Evolutionary conservation across 306 rosid genomes (phyloP), one percentile per base, ranked within the genome.

Genomic region (Dalbergia cultrata): DNA sequence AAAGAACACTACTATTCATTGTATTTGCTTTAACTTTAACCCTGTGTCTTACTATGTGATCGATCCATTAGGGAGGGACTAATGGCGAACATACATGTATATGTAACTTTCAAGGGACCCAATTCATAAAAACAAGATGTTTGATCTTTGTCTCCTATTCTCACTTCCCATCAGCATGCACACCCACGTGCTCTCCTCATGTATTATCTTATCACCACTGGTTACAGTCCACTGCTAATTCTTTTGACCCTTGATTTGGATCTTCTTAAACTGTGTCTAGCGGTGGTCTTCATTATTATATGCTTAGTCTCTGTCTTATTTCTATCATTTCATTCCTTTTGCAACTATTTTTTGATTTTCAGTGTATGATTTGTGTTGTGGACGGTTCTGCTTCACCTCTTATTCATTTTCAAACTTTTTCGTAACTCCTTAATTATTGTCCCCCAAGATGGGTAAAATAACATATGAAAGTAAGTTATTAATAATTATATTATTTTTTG

Each of bases 241-340:
- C 66, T 75, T 75, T 87, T 91, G 93, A 89, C 93, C 76, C 86
- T 81, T 84, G 22, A 58, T 79, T 86, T 87, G 93, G 85, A 82
- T 87, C 67, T 80, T 84, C 16, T 12, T n/a, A 19, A 76, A 10
- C 14, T 8, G 8, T 8, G 9, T 71, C 21, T 26, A 63, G 16
- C 9, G 41, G 80, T 76, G 83, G 79, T 87, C 84, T 80, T 83
- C 53, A 7, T 75, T 31, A 19, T 22, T 54, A 26, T 26, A 26
- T 74, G 50, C 45, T 77, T 71, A 18, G 80, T 68, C 72, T 41
- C 49, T 79, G 19, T 71, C 79, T 53, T 37, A 50, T 19, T 59
- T 49, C 14, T 18, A 60, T 49, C 57, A 16, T 10, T 14, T 74
- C 39, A 41, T 56, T 45, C 69, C 50, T 22, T 69, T 77, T 75